Evolutionary conservation across 805 yeast genomes (phyloP), one percentile per base, ranked within the genome.

Genomic region (Pichia gijzeniarum): DNA sequence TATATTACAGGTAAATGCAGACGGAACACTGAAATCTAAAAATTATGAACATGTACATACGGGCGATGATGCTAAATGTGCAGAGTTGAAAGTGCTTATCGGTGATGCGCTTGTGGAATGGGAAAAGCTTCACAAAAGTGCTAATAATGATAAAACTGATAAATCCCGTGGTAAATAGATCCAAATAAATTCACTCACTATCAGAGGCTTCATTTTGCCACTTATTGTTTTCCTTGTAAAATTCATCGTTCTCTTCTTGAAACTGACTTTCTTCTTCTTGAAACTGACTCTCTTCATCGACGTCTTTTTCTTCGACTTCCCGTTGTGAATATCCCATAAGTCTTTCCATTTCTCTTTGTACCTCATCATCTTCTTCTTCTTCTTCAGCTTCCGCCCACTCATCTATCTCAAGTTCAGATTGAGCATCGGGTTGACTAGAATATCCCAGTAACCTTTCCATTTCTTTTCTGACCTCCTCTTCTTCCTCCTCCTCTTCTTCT

Each of bases 1-100:
- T 20, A 64, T 74, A 9, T 60, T 77, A 39, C 67, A 68, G 43
- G 52, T 70, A 14, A 70, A 62, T 34, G 62, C 47, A 17, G 45
- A 52, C 33, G 58, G 60, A 3, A 48, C 49, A 12, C 16, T 30
- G 33, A 30, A 14, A 30, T 30, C 33, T 13, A 30, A 30, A 5
- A 38, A 50, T 50, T 14, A 13, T 20, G 8, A 32, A 9, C 27
- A 20, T 8, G 6, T 14, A n/a, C 28, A 13, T 10, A 13, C n/a
- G 6, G 10, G 17, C 5, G 19, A 41, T 20, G 27, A 32, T 9
- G 25, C 21, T 14, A 40, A 18, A 18, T 33, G 43, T 32, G 13
- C 17, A 5, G 38, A 33, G 14, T 3, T 32, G 1, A 30, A 18
- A 13, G 27, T 14, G 5, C 33, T 43, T 37, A 30, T 30, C 13